Base-by-base conservation (phyloP, 176 grass and related monocot species). In the Eleusine coracana region DNA sequence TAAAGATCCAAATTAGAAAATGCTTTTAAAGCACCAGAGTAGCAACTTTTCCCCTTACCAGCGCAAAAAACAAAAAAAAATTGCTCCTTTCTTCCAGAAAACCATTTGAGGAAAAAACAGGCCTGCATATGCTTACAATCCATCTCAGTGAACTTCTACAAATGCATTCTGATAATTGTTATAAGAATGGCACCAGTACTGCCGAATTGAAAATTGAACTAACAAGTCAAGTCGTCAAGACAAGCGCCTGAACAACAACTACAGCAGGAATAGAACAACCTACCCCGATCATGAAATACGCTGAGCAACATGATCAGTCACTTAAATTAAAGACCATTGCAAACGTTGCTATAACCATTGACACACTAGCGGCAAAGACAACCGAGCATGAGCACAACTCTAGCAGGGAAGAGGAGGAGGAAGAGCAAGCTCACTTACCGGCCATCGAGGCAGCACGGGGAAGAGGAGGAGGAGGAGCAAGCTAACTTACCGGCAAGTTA, bases 231-330 rank as follows among this genome's bases (percentile, higher is more conserved):
- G 31, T 31, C 31, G 31, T 31, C 31, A 46, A 27, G 34, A 60
- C 55, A 50, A 20, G n/a, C 58, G 12, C 29, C 44, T 54, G 27
- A 86, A 74, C 14, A 55, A 40, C 86, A 74, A 45, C 66, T 66
- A 49, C 36, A 37, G 5, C 50, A 50, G 52, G 37, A 77, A 74
- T 10, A 78, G 20, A 66, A 39, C 44, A 52, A n/a, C 77, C 44
- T 68, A 52, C 18, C 36, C 49, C 29, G 6, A 84, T 39, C 82
- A 71, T 46, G 77, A 55, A 77, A 85, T 38, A 56, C 25, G 41
- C 13, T 14, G 41, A 76, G 42, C 78, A 58, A n/a, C 20, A 45
- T 71, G 55, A 46, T 63, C 20, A 15, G 16, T 23, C 4, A 56
- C 11, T 48, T 38, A 51, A 60, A 44, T 55, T 31, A 44, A 42